Evolutionary conservation across 164 flowering plant genomes (phyloP), one percentile per base, ranked within the genome.

Genomic region (Taxillus chinensis): DNA sequence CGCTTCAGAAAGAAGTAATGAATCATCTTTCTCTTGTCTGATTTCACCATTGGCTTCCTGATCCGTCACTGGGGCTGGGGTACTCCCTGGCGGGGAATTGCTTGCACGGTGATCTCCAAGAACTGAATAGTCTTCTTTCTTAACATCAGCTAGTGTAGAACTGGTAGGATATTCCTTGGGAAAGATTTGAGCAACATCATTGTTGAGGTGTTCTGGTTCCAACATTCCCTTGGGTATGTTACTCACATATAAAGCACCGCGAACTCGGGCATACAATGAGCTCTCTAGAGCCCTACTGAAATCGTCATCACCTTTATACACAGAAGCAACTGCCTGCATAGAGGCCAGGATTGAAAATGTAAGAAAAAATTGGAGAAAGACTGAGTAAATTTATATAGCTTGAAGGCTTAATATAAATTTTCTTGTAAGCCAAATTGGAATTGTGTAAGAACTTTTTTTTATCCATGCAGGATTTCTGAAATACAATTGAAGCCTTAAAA

Each of bases 241-340:
- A 3, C 41, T 49, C 7, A 70, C 58, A 68, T 70, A 71, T 39
- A 88, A 68, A 64, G 82, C 81, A 71, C 81, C 74, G 14, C 86
- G 92, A 52, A 87, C 68, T 41, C 77, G 79, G 60, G 66, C 55
- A 61, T 85, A 92, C 54, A 89, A 43, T 8, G 89, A 83, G 37
- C 72, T 90, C 52, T 62, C 70, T 72, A 92, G 79, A 46, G 78
- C 83, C 72, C 77, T 75, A 62, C 68, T 49, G 57, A 78, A 86
- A 67, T 80, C 83, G 64, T 77, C 80, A 69, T 84, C 79, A 15
- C 69, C 72, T 50, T 70, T 77, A 41, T 83, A 68, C 41, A 71
- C 79, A 56, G 89, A 82, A 68, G 86, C 77, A 64, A 89, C 84
- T 65, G 74, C 75, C 96, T 92, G 84, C 16, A 59, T 15, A 62